Evolutionary conservation across 805 yeast species (phyloP).

Genomic region (Lachancea kluyveri): DNA sequence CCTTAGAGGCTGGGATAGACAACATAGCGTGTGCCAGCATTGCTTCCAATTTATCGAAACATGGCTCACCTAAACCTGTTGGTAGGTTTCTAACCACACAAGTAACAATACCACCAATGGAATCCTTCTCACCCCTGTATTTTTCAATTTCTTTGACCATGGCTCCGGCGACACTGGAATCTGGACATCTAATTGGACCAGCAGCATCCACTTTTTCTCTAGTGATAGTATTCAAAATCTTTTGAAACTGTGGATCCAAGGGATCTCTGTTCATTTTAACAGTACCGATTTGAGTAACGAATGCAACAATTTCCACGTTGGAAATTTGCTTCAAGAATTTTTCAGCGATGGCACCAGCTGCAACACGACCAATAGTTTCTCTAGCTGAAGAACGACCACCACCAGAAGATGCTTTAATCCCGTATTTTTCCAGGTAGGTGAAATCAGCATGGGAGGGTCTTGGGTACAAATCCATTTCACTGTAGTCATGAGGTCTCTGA

Average conservation of each 20-base stretch:
- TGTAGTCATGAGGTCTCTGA: slow-evolving; percentile 94
- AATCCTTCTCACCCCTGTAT: slow-evolving; percentile 79
- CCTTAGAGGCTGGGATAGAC: slow-evolving; percentile 96
- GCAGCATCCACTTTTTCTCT: slow-evolving; percentile 82
- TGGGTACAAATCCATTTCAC: slow-evolving; percentile 92
- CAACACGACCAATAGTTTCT: slow-evolving; percentile 98
- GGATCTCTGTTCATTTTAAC: slow-evolving; percentile 73
- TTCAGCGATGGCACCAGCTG: slow-evolving; percentile 98
- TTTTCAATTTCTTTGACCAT: slow-evolving; percentile 87
- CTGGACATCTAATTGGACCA: slow-evolving; percentile 95
- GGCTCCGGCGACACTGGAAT: slow-evolving; percentile 54
- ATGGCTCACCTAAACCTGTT: slow-evolving; percentile 95
- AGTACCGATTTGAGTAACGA: slow-evolving; percentile 88
- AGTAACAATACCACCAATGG: slow-evolving; percentile 97
- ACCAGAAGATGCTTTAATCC: slow-evolving; percentile 89
- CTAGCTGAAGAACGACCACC: slow-evolving; percentile 98
- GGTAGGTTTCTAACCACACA: slow-evolving; percentile 95
- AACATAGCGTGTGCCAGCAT: slow-evolving; percentile 95
- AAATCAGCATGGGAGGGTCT: slow-evolving; percentile 98
- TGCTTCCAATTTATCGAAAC: slow-evolving; percentile 95
- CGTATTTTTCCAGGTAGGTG: slow-evolving; percentile 87
- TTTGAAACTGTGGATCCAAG: slow-evolving; percentile 54
- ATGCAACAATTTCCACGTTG: slow-evolving; percentile 90
- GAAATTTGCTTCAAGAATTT: slow-evolving; percentile 72
- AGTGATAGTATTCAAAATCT: slow-evolving; percentile 67